These are phyloP conservation scores for Daldinia grandis DNA, from an alignment of 495 filamentous ascomycete species.

Conservation along the genomic window DNA sequence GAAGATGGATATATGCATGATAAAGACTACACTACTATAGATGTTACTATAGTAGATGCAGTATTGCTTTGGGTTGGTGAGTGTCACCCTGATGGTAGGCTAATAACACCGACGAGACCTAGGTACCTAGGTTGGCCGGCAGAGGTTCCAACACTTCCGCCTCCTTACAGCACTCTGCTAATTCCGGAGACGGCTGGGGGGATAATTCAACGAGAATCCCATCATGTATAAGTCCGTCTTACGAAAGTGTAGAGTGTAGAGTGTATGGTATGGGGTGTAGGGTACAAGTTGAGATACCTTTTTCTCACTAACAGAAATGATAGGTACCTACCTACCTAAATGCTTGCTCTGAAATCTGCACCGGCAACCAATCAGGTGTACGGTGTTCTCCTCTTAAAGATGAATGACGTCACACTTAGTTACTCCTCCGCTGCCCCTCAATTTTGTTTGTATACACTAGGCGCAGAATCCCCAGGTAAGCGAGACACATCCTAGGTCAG, in stretches of 20 bases:
- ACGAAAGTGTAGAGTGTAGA: too few relatives aligned
- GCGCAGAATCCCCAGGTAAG: not conserved
- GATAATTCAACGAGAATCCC: constrained; percentile 14
- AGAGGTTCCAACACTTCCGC: constrained; percentile 12
- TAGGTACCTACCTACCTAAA: too few relatives aligned
- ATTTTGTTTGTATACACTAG: not conserved
- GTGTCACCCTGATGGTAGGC: constrained; percentile 37
- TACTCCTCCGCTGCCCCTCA: constrained; percentile 6
- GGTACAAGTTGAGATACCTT: too few relatives aligned
- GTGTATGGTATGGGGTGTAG: too few relatives aligned
- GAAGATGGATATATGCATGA: not conserved
- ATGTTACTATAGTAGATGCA: constrained; percentile 1
- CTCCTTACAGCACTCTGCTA: constrained; percentile 3
- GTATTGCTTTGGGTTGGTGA: constrained; percentile 13
- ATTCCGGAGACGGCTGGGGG: constrained; percentile 19
- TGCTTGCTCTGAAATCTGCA: constrained; percentile 6
- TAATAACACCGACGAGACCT: constrained; percentile 32
- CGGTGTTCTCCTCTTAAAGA: constrained; percentile 9
- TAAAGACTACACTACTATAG: too few relatives aligned
- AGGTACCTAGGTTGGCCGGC: constrained; percentile 19
- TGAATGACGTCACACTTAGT: constrained; percentile 32
- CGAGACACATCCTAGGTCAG: not conserved
- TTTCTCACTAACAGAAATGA: too few relatives aligned
- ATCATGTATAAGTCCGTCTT: constrained; percentile 14
- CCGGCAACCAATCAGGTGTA: constrained; percentile 25